Evolutionary conservation across 768 basidiomycete genomes (phyloP), one percentile per base, ranked within the genome.

Genomic region (Suillus subaureus): DNA sequence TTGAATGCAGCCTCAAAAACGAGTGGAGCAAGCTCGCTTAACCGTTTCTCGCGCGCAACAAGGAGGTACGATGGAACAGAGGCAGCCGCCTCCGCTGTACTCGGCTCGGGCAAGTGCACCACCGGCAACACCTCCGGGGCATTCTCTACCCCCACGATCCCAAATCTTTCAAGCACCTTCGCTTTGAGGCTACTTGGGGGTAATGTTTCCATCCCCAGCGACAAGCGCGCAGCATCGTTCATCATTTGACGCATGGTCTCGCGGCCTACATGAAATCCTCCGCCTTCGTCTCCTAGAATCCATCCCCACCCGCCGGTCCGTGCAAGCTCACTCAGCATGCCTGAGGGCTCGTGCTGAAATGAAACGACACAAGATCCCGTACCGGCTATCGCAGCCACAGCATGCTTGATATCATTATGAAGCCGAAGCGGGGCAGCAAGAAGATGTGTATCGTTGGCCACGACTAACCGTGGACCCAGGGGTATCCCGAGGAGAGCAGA

Each of bases 361-460:
- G 86, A 85, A 18, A 89, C 88, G 40, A 89, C 84, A 70, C 88
- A 92, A 13, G 89, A 88, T 3, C 94, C 94, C 0, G 94, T 97
- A 16, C 94, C 94, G 2, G 84, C 89, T 66, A 96, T 89, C 61
- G 88, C 89, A 4, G 89, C 85, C 39, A 96, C 82, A 9, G 90
- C 92, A 65, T 85, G 81, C 18, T 79, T 74, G 21, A 89, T 82
- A 70, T 89, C 89, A 1, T 79, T 71, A 72, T 88, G 81, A 70
- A 87, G 78, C 45, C 85, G 83, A 15, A 95, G 81, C 6, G 94
- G 93, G 0, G 93, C 87, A 12, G 92, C 92, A 54, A 97, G 87
- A 54, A 97, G 89, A 70, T 91, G 86, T 0, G 92, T 91, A 74
- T 97, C 94, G 75, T 96, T 96, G 49, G 89, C 82, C 60, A 96